Conservation (phyloP, 305 asterid genomes). For the Fraxinus xanthoxyloides region DNA sequence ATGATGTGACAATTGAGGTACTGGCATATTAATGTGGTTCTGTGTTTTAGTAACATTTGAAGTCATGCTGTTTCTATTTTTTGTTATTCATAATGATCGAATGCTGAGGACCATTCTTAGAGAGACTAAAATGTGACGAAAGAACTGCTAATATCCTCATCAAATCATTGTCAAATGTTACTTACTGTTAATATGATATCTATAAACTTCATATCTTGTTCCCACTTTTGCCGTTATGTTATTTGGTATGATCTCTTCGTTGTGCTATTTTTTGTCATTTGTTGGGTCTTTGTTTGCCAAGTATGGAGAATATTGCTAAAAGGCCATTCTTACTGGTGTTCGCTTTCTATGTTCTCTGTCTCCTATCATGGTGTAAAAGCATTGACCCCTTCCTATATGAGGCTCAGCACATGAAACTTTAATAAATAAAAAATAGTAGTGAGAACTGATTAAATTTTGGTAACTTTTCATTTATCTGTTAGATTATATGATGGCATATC, state of each 20-base stretch:
- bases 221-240: not conserved
- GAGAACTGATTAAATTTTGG: not conserved
- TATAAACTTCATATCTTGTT: not conserved
- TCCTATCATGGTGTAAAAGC: not conserved
- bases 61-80: not conserved
- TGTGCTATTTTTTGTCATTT: not conserved
- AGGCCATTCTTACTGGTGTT: not conserved
- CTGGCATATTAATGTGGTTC: not conserved
- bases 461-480: not conserved
- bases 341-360: not conserved
- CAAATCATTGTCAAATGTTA: not conserved
- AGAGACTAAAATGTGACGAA: not conserved
- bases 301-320: not conserved
- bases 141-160: not conserved
- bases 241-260: not conserved
- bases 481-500: not conserved
- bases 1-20: conserved; percentile 50
- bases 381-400: not conserved
- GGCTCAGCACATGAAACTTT: not conserved
- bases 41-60: not conserved
- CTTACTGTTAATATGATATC: not conserved
- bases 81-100: not conserved
- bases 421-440: not conserved
- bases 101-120: not conserved
- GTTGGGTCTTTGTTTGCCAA: not conserved